Percentiles rank a stretch among this genome's conserved stretches.
These are phyloP conservation scores for Selaginella moellendorffii DNA, from an alignment of 75 land plant genomes.

Conservation along the genomic window DNA sequence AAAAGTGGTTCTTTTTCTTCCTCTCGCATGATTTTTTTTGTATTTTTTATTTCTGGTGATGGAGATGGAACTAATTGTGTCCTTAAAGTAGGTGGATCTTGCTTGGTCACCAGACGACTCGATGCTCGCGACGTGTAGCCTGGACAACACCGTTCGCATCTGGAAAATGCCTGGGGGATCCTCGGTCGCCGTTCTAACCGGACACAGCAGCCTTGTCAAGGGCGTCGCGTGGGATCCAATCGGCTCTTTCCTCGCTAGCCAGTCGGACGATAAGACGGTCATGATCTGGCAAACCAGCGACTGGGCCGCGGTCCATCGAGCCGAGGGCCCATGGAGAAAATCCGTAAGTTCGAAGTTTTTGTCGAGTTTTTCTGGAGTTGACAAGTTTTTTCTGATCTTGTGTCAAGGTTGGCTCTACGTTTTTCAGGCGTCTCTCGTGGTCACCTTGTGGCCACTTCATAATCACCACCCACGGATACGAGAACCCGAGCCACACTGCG, in stretches of 20 bases:
- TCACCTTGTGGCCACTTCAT: conserved; percentile 99
- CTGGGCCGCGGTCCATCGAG: conserved; percentile 74
- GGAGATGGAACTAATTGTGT: neutral
- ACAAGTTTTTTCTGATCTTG: neutral
- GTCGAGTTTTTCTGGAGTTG: too few relatives aligned
- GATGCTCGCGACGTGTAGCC: conserved; percentile 78
- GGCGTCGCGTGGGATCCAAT: conserved; percentile 99
- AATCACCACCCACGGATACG: conserved; percentile 91
- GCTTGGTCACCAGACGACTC: conserved; percentile 98
- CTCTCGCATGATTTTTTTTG: too few relatives aligned
- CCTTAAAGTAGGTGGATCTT: conserved; percentile 99
- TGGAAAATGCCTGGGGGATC: conserved; percentile 79
- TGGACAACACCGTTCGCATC: conserved; percentile 86
- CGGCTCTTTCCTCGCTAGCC: conserved; percentile 90
- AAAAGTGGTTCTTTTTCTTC: too few relatives aligned
- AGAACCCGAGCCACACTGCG: conserved; percentile 92
- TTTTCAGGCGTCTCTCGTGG: conserved; percentile 93
- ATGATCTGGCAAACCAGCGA: conserved; percentile 95
- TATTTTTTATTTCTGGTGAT: too few relatives aligned
- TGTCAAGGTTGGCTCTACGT: conserved; percentile 84
- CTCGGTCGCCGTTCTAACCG: conserved; percentile 62
- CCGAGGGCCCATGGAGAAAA: conserved; percentile 94
- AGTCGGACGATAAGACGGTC: conserved; percentile 94
- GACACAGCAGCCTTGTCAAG: conserved; percentile 92
- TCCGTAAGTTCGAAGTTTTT: conserved; percentile 35